Evolutionary conservation across 371 early-diverging fungal species (phyloP).

Genomic region (Rhizopus sp.): DNA sequence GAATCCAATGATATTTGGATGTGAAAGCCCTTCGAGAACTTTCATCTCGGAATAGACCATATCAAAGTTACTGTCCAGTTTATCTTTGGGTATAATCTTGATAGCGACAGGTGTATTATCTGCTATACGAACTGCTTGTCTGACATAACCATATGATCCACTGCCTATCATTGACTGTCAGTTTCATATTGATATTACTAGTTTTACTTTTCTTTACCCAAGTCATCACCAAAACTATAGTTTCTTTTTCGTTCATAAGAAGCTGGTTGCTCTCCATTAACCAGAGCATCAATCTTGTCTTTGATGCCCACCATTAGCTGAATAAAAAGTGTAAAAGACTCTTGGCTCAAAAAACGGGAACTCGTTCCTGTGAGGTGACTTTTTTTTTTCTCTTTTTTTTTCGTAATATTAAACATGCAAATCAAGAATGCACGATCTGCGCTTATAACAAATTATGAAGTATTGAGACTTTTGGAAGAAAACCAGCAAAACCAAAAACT

Average conservation of each 20-base stretch:
- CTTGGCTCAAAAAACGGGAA: too few relatives aligned
- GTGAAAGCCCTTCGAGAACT: conserved; percentile 66
- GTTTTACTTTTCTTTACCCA: conserved; percentile 48
- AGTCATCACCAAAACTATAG: conserved; percentile 60
- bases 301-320: too few relatives aligned
- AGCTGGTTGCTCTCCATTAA: conserved; percentile 62
- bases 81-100: conserved; percentile 78
- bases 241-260: conserved; percentile 71
- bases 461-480: conserved; percentile 54
- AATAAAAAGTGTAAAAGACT: too few relatives aligned
- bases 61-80: conserved; percentile 63
- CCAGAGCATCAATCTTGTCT: conserved; percentile 31
- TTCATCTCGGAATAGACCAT: conserved; percentile 80
- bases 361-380: background rate
- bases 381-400: background rate
- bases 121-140: conserved; percentile 57
- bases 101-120: conserved; percentile 71
- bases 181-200: background rate
- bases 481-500: conserved; percentile 44
- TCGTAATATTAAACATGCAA: conserved; percentile 40
- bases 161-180: conserved; percentile 45
- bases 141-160: conserved; percentile 78
- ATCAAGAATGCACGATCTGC: conserved; percentile 56
- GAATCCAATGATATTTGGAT: conserved; percentile 83
- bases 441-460: conserved; percentile 66